Conservation (phyloP, 2,329 filamentous ascomycete genomes). For the Scytalidium sp. region DNA sequence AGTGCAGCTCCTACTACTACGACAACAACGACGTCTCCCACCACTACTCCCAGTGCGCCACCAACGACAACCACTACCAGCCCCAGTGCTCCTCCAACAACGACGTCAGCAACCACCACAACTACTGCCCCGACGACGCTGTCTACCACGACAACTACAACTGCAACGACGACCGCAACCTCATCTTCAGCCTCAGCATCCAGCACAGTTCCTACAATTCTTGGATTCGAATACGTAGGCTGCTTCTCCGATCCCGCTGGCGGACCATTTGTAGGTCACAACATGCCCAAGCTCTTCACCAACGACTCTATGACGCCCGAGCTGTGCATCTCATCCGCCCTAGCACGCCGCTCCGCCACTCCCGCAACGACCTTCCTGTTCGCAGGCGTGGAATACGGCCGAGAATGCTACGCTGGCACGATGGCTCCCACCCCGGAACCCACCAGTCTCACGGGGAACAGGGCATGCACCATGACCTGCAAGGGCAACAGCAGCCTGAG, state of each 20-base stretch:
- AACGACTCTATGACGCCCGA: conserved; percentile 32
- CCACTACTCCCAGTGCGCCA: conserved; percentile 9
- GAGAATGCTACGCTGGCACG: conserved; percentile 30
- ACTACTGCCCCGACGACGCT: conserved; percentile 2
- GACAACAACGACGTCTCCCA: background rate
- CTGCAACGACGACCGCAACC: background rate
- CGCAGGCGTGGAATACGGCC: conserved; percentile 30
- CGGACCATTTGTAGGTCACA: conserved; percentile 22
- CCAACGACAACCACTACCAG: conserved; percentile 5
- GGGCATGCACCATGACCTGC: conserved; percentile 29
- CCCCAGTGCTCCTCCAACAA: background rate
- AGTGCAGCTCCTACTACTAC: conserved; percentile 1
- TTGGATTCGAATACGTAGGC: conserved; percentile 27
- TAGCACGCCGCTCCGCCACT: conserved; percentile 22
- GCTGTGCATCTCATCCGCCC: conserved; percentile 30
- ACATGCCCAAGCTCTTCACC: conserved; percentile 27
- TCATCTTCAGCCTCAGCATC: conserved; percentile 10
- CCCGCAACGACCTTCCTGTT: conserved; percentile 26
- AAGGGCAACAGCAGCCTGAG: conserved; percentile 21
- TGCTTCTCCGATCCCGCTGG: conserved; percentile 25
- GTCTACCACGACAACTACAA: conserved; percentile 11
- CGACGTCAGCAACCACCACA: background rate
- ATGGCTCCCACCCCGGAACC: conserved; percentile 16
- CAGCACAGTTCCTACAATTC: conserved; percentile 15
- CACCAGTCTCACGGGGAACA: conserved; percentile 24